Evolutionary conservation across 192 early-diverging fungal species (phyloP), one percentile per base, ranked within the genome.

Genomic region (Mortierella alpina): DNA sequence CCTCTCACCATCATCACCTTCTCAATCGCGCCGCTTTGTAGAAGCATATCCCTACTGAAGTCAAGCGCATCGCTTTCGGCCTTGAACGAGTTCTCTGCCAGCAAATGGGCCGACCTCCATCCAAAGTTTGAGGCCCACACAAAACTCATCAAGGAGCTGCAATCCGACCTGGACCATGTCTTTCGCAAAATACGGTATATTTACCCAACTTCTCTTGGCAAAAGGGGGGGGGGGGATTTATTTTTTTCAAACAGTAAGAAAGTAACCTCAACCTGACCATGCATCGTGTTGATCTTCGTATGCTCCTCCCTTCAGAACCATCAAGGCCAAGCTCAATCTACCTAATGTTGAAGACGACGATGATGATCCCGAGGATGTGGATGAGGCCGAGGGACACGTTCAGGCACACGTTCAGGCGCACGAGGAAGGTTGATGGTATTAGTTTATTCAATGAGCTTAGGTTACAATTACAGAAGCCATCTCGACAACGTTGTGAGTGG

Each of bases 21-120:
- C 17, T 20, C 31, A 17, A 40, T 46, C 15, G 18, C 14, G 7
- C 51, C 23, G 39, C 1, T 12, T 22, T 17, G 23, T 59, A 75
- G 73, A 66, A 75, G 73, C 42, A 17, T 51, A 51, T 78, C 75
- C 7, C n/a, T 78, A 18, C 75, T 70, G 49, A 70, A 70, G 44
- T 68, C 75, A 31, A 78, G 20, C 40, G 31, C 75, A 12, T 78
- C 68, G 0, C 55, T 91, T 3, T 63, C 73, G 9, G 81, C 88
- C 0, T 84, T 90, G 71, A 91, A 91, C 63, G 82, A 88, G 40
- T 91, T 90, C 71, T 86, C 87, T 18, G 83, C 86, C 1, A 65
- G 76, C 48, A 86, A 89, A 12, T 91, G 85, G 75, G 75, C 85
- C 17, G 78, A 86, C 44, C 73, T 86, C 14, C 81, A 86, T 22